Evolutionary conservation across 2,329 filamentous ascomycete species (phyloP), one percentile per base, ranked within the genome.

Genomic region (Graphiopsis chlorocephala): DNA sequence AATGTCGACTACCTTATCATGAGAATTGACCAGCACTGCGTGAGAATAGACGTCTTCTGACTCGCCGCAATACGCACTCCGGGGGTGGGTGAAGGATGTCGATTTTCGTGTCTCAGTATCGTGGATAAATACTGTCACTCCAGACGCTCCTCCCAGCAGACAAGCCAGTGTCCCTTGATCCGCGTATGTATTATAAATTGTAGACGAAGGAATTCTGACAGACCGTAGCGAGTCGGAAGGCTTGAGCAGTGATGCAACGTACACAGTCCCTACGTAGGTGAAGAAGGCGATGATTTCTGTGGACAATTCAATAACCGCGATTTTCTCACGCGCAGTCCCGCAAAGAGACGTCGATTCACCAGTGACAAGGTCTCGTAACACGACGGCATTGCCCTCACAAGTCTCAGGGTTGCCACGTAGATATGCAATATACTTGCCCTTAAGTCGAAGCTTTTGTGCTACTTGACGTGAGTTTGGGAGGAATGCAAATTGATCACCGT

Each of bases 371-470:
- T 71, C 53, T 12, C 52, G 67, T 12, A 71, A 35, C 7, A 68
- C 52, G 17, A 71, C 59, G 1, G 25, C 50, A 17, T 65, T 60
- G 28, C 65, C 47, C n/a, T 62, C 58, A 7, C 31, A 12, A 25
- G 10, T 28, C 28, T 31, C 11, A 17, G 25, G 52, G 15, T 50
- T 63, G 31, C 64, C 60, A 15, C 45, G 60, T 10, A 69, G 25
- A 42, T 69, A 69, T 3, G 69, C 69, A 14, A 70, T 33, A 28
- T 50, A 42, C 31, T 56, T 63, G 15, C 68, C 65, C 35, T 66
- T 66, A 2, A 69, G 65, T 11, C 31, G 56, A 48, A 60, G 4
- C 6, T 33, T n/a, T 17, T 56, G 31, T 14, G 29, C 23, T 25
- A 38, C 4, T 15, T n/a, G n/a, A 10, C 38, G 31, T 31, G 29